Percentiles rank a stretch among this genome's conserved stretches.
phyloP scores from a whole-genome alignment of 2,329 filamentous ascomycete species.

The Colletotrichum incanum region DNA sequence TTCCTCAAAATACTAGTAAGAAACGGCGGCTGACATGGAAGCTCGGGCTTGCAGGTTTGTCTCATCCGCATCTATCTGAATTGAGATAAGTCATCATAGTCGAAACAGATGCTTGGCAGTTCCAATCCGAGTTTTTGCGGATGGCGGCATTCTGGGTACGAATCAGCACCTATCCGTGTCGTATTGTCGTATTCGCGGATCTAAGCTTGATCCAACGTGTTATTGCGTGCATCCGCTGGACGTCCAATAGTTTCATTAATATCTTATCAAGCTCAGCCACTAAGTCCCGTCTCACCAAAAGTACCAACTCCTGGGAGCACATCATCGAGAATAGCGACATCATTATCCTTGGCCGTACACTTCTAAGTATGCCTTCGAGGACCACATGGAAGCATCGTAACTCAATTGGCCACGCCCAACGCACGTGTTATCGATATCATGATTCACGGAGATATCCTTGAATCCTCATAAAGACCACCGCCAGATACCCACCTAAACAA shows the following conservation, averaged over 20 bases:
- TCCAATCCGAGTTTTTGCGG: neutral
- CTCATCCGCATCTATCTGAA: neutral
- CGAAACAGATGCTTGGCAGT: neutral
- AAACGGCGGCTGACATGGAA: neutral
- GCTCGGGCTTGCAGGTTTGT: neutral
- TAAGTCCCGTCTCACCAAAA: neutral
- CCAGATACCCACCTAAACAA: neutral
- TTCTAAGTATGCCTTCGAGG: neutral
- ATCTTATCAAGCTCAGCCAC: neutral
- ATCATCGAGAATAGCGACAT: neutral
- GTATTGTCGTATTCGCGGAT: neutral
- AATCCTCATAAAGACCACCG: neutral
- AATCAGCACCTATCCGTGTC: neutral
- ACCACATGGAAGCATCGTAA: neutral
- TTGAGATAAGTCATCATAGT: neutral
- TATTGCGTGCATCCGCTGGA: neutral
- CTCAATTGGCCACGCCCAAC: constrained; percentile 1
- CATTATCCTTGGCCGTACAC: neutral
- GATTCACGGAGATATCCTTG: neutral
- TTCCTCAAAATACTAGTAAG: neutral
- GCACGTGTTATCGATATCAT: neutral
- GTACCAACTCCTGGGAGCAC: neutral
- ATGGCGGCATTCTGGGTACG: neutral
- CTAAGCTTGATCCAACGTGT: neutral
- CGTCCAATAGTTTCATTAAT: neutral